Base-by-base conservation (phyloP, 1,139 yeast species). In the Casaregolazyma suthepensis region DNA sequence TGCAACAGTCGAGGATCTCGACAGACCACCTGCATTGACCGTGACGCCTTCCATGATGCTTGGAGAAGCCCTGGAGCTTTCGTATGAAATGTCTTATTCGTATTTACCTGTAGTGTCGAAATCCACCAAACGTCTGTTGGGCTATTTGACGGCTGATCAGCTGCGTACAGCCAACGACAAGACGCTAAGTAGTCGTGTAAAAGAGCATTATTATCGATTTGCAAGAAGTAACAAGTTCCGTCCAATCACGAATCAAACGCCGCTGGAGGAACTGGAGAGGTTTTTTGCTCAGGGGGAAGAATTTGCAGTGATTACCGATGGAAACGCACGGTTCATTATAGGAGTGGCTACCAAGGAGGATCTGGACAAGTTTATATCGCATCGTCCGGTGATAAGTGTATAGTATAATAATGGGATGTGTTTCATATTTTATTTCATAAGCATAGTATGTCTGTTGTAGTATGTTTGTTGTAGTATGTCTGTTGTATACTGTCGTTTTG, bases 311-410 rank as follows among this genome's bases (percentile, higher is more conserved):
- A 66, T 82, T 48, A 81, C 86, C 40, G 82, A 81, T 58, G 77
- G 70, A 31, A 74, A 75, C 48, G 79, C 82, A 9, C 72, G 75
- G 55, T 77, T 81, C 64, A 85, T 82, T 12, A 75, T 81, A 56
- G 87, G 85, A 3, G 86, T 82, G 6, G 85, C 82, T 35, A 80
- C 84, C 0, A 81, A 81, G n/a, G 83, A 80, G 55, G 87, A 82
- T 64, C 70, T 82, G 60, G 73, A 71, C 17, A 75, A 74, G 62
- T 82, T 75, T 61, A 81, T 78, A 57, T 73, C 77, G 57, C 72
- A 80, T 42, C 72, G 86, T 55, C 85, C 85, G 22, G 48, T 37
- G 6, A 46, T 52, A n/a, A 19, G 17, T 35, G 40, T 35, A 35
- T 35, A 26, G 10, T 6, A 26, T 26, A 6, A 10, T 10, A 26